Conservation (phyloP, 2,329 filamentous ascomycete genomes). For the Aspergillus viridinutans region DNA sequence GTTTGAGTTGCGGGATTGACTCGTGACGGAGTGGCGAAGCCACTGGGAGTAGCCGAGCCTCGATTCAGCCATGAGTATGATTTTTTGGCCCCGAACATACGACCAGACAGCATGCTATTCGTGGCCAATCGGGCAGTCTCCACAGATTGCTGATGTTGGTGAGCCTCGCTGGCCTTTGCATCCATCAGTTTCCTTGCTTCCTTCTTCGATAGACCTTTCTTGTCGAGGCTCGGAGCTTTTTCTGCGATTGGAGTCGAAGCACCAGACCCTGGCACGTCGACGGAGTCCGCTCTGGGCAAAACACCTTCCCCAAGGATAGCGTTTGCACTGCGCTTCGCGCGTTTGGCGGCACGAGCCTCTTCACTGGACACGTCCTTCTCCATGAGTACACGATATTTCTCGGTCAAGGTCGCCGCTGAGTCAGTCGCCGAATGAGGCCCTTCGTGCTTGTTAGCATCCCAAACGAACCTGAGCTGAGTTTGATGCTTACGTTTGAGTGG, state of each 20-base stretch:
- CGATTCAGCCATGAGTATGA: constrained; percentile 47
- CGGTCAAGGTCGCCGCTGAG: constrained; percentile 42
- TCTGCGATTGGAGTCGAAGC: constrained; percentile 46
- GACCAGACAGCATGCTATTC: constrained; percentile 54
- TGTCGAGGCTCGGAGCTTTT: constrained; percentile 56
- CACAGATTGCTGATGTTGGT: constrained; percentile 77
- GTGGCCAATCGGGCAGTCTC: constrained; percentile 74
- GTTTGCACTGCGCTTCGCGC: constrained; percentile 57
- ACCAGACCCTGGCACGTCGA: constrained; percentile 59
- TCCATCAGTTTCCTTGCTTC: constrained; percentile 75
- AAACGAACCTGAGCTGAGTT: background rate
- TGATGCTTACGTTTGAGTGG: constrained; percentile 38
- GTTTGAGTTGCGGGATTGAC: constrained; percentile 26
- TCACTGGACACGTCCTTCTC: constrained; percentile 67
- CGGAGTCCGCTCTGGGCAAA: constrained; percentile 51
- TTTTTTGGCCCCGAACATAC: constrained; percentile 45
- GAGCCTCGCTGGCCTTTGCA: constrained; percentile 68
- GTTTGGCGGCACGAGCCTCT: constrained; percentile 65
- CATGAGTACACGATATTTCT: constrained; percentile 58
- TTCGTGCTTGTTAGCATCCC: constrained; percentile 19
- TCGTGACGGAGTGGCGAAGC: constrained; percentile 37
- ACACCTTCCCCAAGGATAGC: constrained; percentile 51
- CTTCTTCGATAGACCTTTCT: constrained; percentile 78
- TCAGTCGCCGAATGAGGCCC: constrained; percentile 36
- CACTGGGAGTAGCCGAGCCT: constrained; percentile 30